Percentiles rank a stretch among this genome's conserved stretches.
Evolutionary conservation across 805 yeast species (phyloP).

Genomic region (Wickerhamiella parazyma): DNA sequence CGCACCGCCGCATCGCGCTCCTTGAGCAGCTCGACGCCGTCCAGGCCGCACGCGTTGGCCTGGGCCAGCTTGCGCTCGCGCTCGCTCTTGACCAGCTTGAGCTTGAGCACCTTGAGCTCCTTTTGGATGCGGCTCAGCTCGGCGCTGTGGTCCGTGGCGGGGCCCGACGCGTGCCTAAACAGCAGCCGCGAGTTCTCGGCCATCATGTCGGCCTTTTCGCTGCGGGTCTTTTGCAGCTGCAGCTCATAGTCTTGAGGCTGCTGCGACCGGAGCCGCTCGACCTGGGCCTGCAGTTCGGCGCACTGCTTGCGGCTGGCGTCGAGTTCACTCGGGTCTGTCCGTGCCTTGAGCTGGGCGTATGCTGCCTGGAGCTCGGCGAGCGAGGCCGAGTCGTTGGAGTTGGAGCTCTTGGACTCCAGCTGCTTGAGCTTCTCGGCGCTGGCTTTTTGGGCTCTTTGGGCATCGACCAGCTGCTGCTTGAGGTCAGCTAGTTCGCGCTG

Average conservation of each 20-base stretch:
- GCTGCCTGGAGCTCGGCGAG: not conserved
- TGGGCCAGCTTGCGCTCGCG: slow-evolving; percentile 16
- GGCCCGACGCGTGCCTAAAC: slow-evolving; percentile 7
- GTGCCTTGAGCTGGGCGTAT: not conserved
- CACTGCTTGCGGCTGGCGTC: not conserved
- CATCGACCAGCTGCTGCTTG: too few relatives aligned
- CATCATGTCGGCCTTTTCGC: slow-evolving; percentile 17
- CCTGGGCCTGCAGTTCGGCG: not conserved
- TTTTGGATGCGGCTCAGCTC: slow-evolving; percentile 16
- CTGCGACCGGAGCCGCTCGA: not conserved
- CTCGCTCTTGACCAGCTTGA: slow-evolving; percentile 23
- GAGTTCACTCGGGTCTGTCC: not conserved
- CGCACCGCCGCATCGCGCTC: slow-evolving; percentile 7
- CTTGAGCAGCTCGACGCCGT: slow-evolving; percentile 12
- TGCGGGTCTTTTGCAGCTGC: slow-evolving; percentile 18
- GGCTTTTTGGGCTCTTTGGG: too few relatives aligned
- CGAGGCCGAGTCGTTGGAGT: too few relatives aligned
- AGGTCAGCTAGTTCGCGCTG: too few relatives aligned
- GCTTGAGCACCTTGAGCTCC: slow-evolving; percentile 24
- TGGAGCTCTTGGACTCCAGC: too few relatives aligned
- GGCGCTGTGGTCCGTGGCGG: slow-evolving; percentile 6
- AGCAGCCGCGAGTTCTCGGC: slow-evolving; percentile 15
- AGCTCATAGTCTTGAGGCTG: slow-evolving; percentile 8
- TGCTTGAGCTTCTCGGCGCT: not conserved
- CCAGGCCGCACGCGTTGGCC: slow-evolving; percentile 1